Conservation (phyloP, 306 rosid species). For the Fragaria iinumae region DNA sequence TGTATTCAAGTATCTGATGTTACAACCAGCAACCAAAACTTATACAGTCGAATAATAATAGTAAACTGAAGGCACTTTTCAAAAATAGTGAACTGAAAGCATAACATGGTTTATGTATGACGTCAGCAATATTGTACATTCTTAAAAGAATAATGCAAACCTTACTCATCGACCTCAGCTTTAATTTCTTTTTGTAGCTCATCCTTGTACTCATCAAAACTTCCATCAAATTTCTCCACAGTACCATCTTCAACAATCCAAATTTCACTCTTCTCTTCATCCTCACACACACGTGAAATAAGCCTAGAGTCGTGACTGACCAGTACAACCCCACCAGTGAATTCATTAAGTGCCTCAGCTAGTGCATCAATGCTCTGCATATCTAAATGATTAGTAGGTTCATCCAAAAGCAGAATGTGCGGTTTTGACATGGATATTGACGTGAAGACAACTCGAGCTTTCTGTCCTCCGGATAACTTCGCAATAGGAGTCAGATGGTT, state of each 20-base stretch:
- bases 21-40: not conserved
- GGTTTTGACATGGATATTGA: conserved; percentile 72
- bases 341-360: conserved; percentile 68
- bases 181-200: conserved; percentile 48
- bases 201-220: conserved; percentile 62
- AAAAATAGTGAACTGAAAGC: not conserved
- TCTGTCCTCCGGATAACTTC: conserved; percentile 48
- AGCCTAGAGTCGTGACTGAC: conserved; percentile 79
- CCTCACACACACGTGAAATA: conserved; percentile 69
- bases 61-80: not conserved
- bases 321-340: conserved; percentile 72
- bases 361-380: conserved; percentile 81
- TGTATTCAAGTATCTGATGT: not conserved
- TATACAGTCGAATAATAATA: not conserved
- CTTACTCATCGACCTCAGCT: conserved; percentile 55
- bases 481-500: conserved; percentile 3
- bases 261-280: conserved; percentile 64
- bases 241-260: conserved; percentile 42
- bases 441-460: conserved; percentile 71
- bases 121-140: not conserved
- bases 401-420: conserved; percentile 44
- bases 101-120: not conserved
- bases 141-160: conserved; percentile 11
- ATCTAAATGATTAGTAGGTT: conserved; percentile 76
- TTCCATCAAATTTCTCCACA: conserved; percentile 35